Evolutionary conservation across 306 rosid species (phyloP), one percentile per base, ranked within the genome.

Genomic region (Dryas drummondii): DNA sequence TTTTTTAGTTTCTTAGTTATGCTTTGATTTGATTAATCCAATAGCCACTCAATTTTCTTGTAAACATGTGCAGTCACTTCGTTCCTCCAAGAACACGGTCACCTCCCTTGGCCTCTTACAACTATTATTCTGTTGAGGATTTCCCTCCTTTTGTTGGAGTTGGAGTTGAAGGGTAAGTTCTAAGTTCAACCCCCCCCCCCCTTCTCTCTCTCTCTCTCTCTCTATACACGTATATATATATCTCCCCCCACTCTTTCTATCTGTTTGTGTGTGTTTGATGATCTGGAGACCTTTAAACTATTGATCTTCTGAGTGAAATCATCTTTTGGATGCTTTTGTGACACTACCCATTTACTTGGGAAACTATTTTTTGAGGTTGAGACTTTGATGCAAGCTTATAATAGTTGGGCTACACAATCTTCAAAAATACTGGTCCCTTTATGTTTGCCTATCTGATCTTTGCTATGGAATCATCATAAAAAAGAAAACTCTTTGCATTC

Each of bases 151-250:
- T 72, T 32, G 67, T 60, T 70, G 77, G 84, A 83, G 83, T 57
- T 72, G 81, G 84, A 83, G 83, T 57, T 72, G 81, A 81, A 73
- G 63, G 61, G 93, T 89, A 83, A 81, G 86, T 82, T 83, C 78
- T 61, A 69, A 70, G 76, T 75, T 83, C 61, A 55, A 61, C 65
- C 22, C 22, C 22, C 22, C 22, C n/a, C n/a, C n/a, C n/a, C n/a
- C n/a, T n/a, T 19, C 22, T 22, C 22, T 22, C 22, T 22, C 22
- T 22, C 22, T 22, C 22, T 22, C 22, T 22, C 22, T 22, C 22
- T 22, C 22, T 22, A 22, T 22, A 22, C 22, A 22, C 22, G 22
- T 22, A 22, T 22, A 22, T 22, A 22, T 22, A 22, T 22, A 22
- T 22, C 22, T 22, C 22, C 22, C 22, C 22, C 37, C 37, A 32